These are phyloP conservation scores for Lactarius deliciosus DNA, from an alignment of 768 basidiomycete species.

Conservation along the genomic window DNA sequence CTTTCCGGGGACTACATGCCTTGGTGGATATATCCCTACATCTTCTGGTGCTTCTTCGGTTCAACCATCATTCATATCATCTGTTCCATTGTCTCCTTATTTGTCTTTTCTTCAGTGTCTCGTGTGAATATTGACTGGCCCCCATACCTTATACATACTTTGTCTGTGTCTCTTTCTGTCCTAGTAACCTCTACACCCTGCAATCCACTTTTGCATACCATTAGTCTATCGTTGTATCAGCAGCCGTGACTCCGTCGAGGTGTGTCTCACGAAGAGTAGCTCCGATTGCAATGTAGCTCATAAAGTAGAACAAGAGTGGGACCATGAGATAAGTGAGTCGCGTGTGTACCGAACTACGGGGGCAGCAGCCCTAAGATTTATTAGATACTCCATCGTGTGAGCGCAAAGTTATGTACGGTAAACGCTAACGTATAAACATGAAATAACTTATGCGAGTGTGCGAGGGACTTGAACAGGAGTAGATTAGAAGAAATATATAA, in stretches of 20 bases:
- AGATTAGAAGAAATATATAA: neutral
- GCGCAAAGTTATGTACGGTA: constrained; percentile 19
- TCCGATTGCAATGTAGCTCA: constrained; percentile 27
- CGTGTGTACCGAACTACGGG: neutral
- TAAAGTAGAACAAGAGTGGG: constrained; percentile 18
- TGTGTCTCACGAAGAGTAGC: constrained; percentile 17
- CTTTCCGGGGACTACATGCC: constrained; percentile 34
- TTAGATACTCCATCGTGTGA: constrained; percentile 13
- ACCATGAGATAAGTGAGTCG: neutral
- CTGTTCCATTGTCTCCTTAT: constrained; percentile 12
- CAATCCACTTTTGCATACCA: constrained; percentile 25
- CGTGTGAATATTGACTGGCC: constrained; percentile 14
- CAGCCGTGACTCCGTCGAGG: constrained; percentile 3
- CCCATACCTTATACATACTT: constrained; percentile 22
- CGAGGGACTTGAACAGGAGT: neutral
- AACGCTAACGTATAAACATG: constrained; percentile 28
- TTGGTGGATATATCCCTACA: constrained; percentile 31
- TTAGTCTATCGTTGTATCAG: constrained; percentile 27
- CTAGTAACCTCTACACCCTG: constrained; percentile 17
- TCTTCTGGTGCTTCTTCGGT: constrained; percentile 34
- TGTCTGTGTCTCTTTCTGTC: constrained; percentile 18
- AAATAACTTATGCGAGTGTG: constrained; percentile 29
- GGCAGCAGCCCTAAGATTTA: neutral
- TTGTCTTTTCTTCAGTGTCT: constrained; percentile 11
- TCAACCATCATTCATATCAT: constrained; percentile 32